Evolutionary conservation across 768 basidiomycete genomes (phyloP).

Genomic region (Termitomyces heimii): DNA sequence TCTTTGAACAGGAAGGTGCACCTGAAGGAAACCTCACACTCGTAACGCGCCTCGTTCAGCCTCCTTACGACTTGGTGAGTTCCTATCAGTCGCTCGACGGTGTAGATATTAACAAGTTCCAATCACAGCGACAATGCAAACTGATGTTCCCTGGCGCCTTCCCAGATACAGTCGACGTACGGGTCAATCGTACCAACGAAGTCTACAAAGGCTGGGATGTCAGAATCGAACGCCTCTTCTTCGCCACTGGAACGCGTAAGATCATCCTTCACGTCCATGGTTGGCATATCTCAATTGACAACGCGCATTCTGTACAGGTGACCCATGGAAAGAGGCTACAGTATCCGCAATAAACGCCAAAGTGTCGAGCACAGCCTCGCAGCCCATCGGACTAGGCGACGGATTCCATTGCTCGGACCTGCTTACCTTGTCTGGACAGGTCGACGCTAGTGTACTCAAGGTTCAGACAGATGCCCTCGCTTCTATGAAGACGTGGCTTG

Average conservation of each 20-base stretch:
- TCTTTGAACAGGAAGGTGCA: conserved; percentile 31
- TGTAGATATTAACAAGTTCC: background rate
- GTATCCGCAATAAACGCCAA: conserved; percentile 49
- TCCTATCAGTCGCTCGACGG: background rate
- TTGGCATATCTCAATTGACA: background rate
- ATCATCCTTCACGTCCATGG: conserved; percentile 3
- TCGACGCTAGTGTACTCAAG: conserved; percentile 43
- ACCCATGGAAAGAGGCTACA: conserved; percentile 69
- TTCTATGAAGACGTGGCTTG: conserved; percentile 52
- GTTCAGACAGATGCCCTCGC: conserved; percentile 52
- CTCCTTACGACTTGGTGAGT: conserved; percentile 46
- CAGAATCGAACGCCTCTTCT: conserved; percentile 51
- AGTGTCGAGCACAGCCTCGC: conserved; percentile 39
- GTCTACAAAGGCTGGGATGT: conserved; percentile 62
- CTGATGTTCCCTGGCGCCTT: conserved; percentile 61
- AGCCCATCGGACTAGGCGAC: conserved; percentile 52
- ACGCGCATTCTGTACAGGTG: conserved; percentile 33
- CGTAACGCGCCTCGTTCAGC: conserved; percentile 52
- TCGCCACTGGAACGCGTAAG: conserved; percentile 63
- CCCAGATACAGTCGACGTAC: conserved; percentile 36
- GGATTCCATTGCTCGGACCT: conserved; percentile 72
- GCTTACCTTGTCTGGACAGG: conserved; percentile 26
- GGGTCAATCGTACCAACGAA: conserved; percentile 35
- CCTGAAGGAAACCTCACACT: conserved; percentile 33
- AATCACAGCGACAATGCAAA: conserved; percentile 55